Evolutionary conservation across 2,329 filamentous ascomycete species (phyloP), one percentile per base, ranked within the genome.

Genomic region (Volutella citrinella): DNA sequence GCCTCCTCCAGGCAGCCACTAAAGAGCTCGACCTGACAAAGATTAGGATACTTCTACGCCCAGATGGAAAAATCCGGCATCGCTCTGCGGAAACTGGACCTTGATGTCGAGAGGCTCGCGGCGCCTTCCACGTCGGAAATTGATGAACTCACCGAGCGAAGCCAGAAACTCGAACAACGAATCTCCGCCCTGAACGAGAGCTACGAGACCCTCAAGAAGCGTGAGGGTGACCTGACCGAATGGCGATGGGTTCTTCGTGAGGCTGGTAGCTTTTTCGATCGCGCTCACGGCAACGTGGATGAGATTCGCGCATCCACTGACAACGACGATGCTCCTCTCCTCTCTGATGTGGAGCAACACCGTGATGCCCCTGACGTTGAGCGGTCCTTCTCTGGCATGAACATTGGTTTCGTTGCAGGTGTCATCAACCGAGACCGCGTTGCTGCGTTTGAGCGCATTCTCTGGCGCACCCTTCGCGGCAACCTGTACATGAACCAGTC

Each of bases 401-500:
- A 97, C 68, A 98, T 98, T 59, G 93, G 93, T 9, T 98, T 98
- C 55, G 91, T 98, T 33, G 87, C 93, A 34, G 93, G 93, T 65
- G 93, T 97, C 52, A 97, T 98, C 52, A 80, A 87, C 22, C 81
- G 93, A 34, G 91, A 97, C 57, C 82, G 91, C 31, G 91, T 98
- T 41, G 90, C 84, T 11, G 87, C 91, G 17, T 98, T 98, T 59
- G 94, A 98, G 69, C 84, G 93, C 40, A 98, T 98, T 51, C 74
- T 98, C 32, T 98, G 93, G 93, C 82, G 93, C 55, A 96, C 94
- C 1, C 79, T 98, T 25, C 88, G 93, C 62, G 93, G 93, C 55
- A 98, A 98, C 65, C 71, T 98, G 45, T 98, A 97, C 75, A 98
- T 98, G 93, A 98, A 98, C 68, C 94, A 98, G 71, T 91, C 91